phyloP scores from a whole-genome alignment of 1,284 basidiomycete species.

The Exsudoporus floridanus region DNA sequence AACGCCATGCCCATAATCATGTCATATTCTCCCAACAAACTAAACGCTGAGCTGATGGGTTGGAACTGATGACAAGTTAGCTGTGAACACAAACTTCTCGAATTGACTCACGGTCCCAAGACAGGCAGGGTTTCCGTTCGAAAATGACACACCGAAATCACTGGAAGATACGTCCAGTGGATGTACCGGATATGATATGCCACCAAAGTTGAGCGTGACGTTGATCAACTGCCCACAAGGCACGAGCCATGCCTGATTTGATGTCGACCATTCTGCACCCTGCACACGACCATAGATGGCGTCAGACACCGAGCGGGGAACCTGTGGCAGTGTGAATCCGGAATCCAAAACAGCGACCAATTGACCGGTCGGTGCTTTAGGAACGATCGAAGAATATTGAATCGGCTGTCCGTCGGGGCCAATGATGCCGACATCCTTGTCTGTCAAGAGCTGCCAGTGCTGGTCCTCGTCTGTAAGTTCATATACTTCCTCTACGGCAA shows the following conservation, averaged over 20 bases:
- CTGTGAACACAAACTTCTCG: not conserved
- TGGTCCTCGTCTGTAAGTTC: conserved; percentile 51
- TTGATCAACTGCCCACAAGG: conserved; percentile 73
- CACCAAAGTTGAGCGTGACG: conserved; percentile 69
- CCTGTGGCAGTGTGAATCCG: conserved; percentile 68
- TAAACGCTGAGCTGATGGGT: conserved; percentile 77
- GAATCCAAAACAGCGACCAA: conserved; percentile 75
- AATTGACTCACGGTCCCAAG: conserved; percentile 60
- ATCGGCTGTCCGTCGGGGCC: conserved; percentile 72
- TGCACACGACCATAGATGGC: conserved; percentile 78
- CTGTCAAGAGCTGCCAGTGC: conserved; percentile 74
- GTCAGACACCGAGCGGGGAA: conserved; percentile 71
- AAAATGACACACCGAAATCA: conserved; percentile 56
- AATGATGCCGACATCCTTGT: conserved; percentile 58
- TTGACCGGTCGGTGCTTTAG: conserved; percentile 57
- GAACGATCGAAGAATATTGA: conserved; percentile 61
- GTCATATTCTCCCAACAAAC: conserved; percentile 72
- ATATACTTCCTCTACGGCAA: conserved; percentile 60
- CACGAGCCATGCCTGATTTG: conserved; percentile 63
- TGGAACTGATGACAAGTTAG: conserved; percentile 54
- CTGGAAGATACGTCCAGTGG: conserved; percentile 70
- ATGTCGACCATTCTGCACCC: conserved; percentile 65
- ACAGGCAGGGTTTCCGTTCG: conserved; percentile 60
- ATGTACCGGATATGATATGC: conserved; percentile 64
- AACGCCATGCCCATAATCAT: conserved; percentile 82